Evolutionary conservation across 2,329 filamentous ascomycete genomes (phyloP).

Genomic region (Botrytis sinoallii): DNA sequence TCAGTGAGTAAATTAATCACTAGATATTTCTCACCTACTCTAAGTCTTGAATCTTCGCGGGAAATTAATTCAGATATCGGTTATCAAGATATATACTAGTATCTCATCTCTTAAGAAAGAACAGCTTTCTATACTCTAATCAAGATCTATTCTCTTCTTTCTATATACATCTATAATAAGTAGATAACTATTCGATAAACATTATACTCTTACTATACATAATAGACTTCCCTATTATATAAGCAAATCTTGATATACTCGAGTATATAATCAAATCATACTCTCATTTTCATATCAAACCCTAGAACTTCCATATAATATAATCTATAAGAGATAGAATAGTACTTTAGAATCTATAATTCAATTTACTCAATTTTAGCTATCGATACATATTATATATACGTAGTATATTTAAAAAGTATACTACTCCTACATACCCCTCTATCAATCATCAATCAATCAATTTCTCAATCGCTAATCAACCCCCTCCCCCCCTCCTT

Average conservation of each 20-base stretch:
- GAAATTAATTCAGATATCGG: too few relatives aligned
- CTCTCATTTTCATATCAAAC: fast-evolving
- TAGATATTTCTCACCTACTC: fast-evolving
- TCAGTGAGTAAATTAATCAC: fast-evolving
- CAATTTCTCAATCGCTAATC: background rate
- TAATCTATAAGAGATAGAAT: too few relatives aligned
- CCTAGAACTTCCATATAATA: fast-evolving
- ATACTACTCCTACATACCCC: too few relatives aligned
- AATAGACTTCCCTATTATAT: fast-evolving
- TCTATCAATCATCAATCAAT: background rate
- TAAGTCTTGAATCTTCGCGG: background rate
- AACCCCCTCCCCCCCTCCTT: background rate
- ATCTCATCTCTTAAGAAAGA: too few relatives aligned
- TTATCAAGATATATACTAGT: too few relatives aligned
- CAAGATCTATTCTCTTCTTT: fast-evolving
- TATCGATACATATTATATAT: too few relatives aligned
- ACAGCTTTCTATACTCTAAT: background rate
- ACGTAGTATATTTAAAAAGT: too few relatives aligned
- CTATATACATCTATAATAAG: background rate
- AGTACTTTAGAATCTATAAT: too few relatives aligned
- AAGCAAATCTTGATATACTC: background rate
- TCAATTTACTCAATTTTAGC: too few relatives aligned
- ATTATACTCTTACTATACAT: background rate
- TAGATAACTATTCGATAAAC: background rate
- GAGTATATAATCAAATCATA: background rate